Conservation (phyloP, 345 rosid species). For the Excoecaria cochinchinensis region DNA sequence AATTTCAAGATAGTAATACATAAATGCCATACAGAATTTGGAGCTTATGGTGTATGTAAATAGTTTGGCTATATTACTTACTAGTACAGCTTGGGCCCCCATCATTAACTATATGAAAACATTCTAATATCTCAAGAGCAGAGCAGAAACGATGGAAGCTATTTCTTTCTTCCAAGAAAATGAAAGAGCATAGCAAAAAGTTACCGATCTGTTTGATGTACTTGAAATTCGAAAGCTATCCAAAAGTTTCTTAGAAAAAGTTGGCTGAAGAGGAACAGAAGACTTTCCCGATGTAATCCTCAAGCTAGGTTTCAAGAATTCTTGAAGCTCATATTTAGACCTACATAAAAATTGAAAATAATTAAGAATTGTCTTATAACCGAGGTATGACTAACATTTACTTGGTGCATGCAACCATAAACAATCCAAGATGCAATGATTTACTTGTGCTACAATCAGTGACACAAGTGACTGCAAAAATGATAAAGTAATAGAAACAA, state of each 20-base stretch:
- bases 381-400: slow-evolving; percentile 11
- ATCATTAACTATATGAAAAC: slow-evolving; percentile 9
- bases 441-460: not conserved
- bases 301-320: slow-evolving; percentile 87
- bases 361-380: slow-evolving; percentile 12
- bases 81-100: not conserved
- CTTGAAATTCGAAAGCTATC: slow-evolving; percentile 63
- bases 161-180: not conserved
- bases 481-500: not conserved
- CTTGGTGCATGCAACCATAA: not conserved
- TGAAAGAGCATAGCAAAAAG: not conserved
- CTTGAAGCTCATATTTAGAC: slow-evolving; percentile 94
- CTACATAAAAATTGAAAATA: slow-evolving; percentile 40
- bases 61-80: not conserved
- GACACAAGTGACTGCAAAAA: not conserved
- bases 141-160: not conserved
- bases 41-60: not conserved
- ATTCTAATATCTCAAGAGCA: not conserved
- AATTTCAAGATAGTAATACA: slow-evolving; percentile 2
- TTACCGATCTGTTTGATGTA: slow-evolving; percentile 54
- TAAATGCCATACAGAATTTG: not conserved
- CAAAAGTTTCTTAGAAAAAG: slow-evolving; percentile 55
- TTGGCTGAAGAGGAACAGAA: slow-evolving; percentile 49
- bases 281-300: slow-evolving; percentile 57
- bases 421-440: slow-evolving; percentile 14